Conservation (phyloP, 108 stramenopile species). For the Epipyxis sp. region DNA sequence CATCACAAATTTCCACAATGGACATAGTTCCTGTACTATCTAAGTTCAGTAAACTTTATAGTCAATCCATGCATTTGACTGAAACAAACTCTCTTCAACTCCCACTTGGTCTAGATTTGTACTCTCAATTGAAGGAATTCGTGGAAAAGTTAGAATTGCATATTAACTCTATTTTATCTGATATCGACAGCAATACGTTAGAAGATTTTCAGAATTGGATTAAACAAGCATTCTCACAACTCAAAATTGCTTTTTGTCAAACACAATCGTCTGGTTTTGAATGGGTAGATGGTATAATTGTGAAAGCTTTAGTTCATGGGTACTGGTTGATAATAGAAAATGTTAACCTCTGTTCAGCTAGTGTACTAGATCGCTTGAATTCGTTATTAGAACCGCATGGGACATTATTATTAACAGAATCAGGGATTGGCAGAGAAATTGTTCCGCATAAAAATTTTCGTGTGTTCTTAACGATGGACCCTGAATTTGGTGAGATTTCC, state of each 20-base stretch:
- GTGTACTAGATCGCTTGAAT: slow-evolving; percentile 94
- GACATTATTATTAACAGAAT: slow-evolving; percentile 82
- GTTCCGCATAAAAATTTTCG: slow-evolving; percentile 88
- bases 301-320: slow-evolving; percentile 80
- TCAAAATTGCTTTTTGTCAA: background rate
- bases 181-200: background rate
- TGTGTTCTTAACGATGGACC: slow-evolving; percentile 85
- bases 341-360: slow-evolving; percentile 86
- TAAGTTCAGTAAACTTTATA: background rate
- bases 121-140: background rate
- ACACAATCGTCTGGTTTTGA: slow-evolving; percentile 54
- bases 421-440: slow-evolving; percentile 71
- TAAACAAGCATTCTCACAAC: background rate
- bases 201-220: background rate
- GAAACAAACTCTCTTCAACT: background rate
- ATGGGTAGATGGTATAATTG: slow-evolving; percentile 92
- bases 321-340: slow-evolving; percentile 90
- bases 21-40: background rate
- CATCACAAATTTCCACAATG: background rate
- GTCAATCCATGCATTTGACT: background rate
- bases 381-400: slow-evolving; percentile 90
- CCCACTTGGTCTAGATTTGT: background rate
- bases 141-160: background rate
- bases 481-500: slow-evolving; percentile 77
- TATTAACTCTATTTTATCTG: background rate